Base-by-base conservation (phyloP, 2,329 filamentous ascomycete genomes). In the Huntiella bhutanensis region DNA sequence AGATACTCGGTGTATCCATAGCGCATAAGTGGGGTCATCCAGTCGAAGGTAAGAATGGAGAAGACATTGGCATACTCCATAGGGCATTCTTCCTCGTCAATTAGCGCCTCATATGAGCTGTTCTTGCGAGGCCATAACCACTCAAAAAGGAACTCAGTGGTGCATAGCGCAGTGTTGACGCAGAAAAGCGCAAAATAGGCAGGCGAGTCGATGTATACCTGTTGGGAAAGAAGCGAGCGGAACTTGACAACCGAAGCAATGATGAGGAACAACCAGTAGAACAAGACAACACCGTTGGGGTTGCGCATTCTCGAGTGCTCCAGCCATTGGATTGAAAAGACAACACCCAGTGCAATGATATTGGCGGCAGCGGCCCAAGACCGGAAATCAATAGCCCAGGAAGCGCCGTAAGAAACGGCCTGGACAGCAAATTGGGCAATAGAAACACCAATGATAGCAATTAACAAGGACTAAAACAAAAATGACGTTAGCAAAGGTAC, bases 11-110 rank as follows among this genome's bases (percentile, higher is more conserved):
- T 83, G 66, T 98, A 96, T 1, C 91, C 91, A 57, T 80, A 80
- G 58, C 78, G 86, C 91, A 98, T 98, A 73, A 98, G 66, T 0
- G 91, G 87, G 0, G 91, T 96, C 88, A 98, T 95, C 91, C 91
- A 98, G 46, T 82, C 80, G 61, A 98, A 98, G 0, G 88, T 94
- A 40, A 98, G 70, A 43, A 83, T 76, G 3, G 88, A 94, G 64
- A 98, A 98, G 45, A 96, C 70, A 50, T 88, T 86, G 10, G 91
- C 87, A 59, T 94, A 93, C 62, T 96, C 87, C 51, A 83, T 77
- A 0, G 82, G 82, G 47, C 75, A 78, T 54, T 78, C 73, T 36
- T 71, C 72, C 47, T 75, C 71, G 33, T 75, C 73, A 13, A 70
- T 60, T 47, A 77, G 62, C 16, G 65, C 71, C 48, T 70, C 66